Conservation (phyloP, 2,329 filamentous ascomycete species). For the Ophiostoma triangulosporum region DNA sequence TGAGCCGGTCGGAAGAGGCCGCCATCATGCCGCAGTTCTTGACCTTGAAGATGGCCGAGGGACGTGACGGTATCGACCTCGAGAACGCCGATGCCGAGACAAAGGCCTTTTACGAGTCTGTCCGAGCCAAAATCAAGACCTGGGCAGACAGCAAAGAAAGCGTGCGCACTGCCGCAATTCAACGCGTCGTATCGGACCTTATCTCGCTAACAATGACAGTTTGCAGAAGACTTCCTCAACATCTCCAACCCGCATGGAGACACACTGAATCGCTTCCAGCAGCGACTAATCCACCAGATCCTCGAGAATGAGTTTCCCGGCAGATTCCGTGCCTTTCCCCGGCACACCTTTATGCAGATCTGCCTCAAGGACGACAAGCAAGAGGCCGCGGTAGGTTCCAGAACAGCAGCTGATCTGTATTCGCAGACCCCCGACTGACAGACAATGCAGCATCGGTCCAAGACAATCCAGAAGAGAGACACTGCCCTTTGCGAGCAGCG, state of each 20-base stretch:
- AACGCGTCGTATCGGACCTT: too few relatives aligned
- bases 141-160: slow-evolving; percentile 9
- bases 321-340: slow-evolving; percentile 10
- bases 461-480: background rate
- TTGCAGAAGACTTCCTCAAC: slow-evolving; percentile 4
- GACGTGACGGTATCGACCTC: background rate
- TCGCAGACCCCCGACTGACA: background rate
- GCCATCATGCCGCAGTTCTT: slow-evolving; percentile 6
- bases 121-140: background rate
- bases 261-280: slow-evolving; percentile 18
- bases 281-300: slow-evolving; percentile 18
- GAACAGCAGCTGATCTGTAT: background rate
- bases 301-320: slow-evolving; percentile 14
- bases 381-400: background rate
- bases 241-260: slow-evolving; percentile 16
- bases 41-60: background rate
- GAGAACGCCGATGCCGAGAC: slow-evolving; percentile 5
- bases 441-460: background rate
- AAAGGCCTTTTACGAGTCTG: slow-evolving; percentile 10
- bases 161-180: background rate
- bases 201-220: background rate
- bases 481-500: slow-evolving; percentile 12
- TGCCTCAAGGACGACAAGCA: slow-evolving; percentile 4
- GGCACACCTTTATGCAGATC: slow-evolving; percentile 12
- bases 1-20: slow-evolving; percentile 17